Percentiles rank a stretch among this genome's conserved stretches.
These are phyloP conservation scores for Adansonia madagascariensis DNA, from an alignment of 441 rosid species.

Conservation along the genomic window DNA sequence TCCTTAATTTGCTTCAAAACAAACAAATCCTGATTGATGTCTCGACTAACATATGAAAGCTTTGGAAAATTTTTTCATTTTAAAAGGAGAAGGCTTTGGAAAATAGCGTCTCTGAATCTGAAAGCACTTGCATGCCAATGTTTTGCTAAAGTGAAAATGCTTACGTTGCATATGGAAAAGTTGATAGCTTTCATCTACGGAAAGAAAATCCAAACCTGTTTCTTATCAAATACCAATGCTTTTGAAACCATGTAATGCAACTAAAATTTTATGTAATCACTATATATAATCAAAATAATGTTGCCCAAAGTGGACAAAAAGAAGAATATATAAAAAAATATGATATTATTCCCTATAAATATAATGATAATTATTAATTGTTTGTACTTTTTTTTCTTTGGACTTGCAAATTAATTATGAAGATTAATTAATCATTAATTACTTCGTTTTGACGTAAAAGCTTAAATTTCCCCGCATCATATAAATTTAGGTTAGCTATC, in stretches of 20 bases:
- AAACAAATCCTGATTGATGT: no score
- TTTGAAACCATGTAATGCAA: no score
- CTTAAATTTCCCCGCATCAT: neutral
- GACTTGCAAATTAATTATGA: neutral
- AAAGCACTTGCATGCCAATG: slow-evolving; percentile 18
- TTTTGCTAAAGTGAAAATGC: slow-evolving; percentile 19
- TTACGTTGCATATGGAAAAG: slow-evolving; percentile 28
- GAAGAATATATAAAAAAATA: neutral
- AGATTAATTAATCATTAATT: neutral
- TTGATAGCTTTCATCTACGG: neutral
- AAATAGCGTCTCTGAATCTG: neutral
- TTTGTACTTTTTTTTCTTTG: no score
- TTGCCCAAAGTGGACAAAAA: neutral
- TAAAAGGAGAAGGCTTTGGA: neutral
- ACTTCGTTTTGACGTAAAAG: neutral
- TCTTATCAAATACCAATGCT: no score
- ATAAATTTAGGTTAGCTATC: no score
- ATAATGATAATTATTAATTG: neutral
- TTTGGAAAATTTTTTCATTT: neutral
- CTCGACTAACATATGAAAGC: neutral
- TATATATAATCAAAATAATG: neutral
- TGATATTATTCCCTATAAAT: neutral
- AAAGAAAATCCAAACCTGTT: neutral
- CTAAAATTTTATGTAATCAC: neutral
- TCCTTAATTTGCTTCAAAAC: no score